A percentile compares a stretch with the other conserved stretches of the same genome.
Evolutionary conservation across 2,329 filamentous ascomycete species (phyloP).

Genomic region (Cordyceps fumosorosea): DNA sequence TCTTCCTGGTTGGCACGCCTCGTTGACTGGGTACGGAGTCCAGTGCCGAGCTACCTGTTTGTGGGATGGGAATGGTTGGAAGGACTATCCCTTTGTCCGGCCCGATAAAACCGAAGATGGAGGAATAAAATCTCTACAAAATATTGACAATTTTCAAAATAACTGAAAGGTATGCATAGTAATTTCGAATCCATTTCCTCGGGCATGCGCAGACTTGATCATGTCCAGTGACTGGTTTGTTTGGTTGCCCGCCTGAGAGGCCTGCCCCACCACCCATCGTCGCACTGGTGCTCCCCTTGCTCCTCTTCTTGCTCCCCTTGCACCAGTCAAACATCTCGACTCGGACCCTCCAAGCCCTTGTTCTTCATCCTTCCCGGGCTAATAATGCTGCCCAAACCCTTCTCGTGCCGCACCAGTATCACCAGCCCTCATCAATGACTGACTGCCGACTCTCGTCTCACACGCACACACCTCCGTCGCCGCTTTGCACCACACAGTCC

Average conservation of each 20-base stretch:
- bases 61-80: not conserved
- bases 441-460: not conserved
- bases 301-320: not conserved
- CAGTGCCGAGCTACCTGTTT: not conserved
- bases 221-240: not conserved
- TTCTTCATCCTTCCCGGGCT: not conserved
- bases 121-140: not conserved
- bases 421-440: not conserved
- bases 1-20: not conserved
- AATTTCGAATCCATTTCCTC: not conserved
- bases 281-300: not conserved
- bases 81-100: not conserved
- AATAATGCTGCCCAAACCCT: constrained; percentile 1
- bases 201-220: not conserved
- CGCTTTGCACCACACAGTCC: not conserved
- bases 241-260: not conserved
- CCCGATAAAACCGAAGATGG: not conserved
- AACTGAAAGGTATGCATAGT: not conserved
- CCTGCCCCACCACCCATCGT: not conserved
- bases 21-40: not conserved
- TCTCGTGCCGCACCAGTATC: not conserved
- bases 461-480: not conserved
- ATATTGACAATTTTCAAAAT: not conserved
- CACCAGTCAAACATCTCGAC: constrained; percentile 3
- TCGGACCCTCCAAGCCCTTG: not conserved